Percentiles rank a stretch among this genome's conserved stretches.
Conservation (phyloP, 441 rosid genomes). For the Populus hybrid region DNA sequence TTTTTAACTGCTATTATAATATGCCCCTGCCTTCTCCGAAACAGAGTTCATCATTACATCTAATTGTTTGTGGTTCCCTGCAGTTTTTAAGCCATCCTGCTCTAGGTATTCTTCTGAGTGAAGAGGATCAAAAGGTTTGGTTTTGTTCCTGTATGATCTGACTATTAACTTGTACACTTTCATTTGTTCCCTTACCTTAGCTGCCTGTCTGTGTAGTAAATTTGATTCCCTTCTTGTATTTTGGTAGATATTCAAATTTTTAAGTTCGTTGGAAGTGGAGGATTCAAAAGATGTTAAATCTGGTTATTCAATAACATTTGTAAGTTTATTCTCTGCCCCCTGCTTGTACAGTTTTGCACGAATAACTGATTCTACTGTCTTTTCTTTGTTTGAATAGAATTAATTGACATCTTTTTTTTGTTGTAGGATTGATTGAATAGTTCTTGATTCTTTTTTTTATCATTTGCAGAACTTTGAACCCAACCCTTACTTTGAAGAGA, state of each 20-base stretch:
- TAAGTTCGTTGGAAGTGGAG: slow-evolving; percentile 81
- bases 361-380: not conserved
- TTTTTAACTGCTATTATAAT: not conserved
- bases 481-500: slow-evolving; percentile 88
- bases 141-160: slow-evolving; percentile 3
- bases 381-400: not conserved
- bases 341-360: not conserved
- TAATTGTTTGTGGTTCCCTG: slow-evolving; percentile 15
- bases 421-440: not conserved
- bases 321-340: slow-evolving; percentile 32
- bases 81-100: slow-evolving; percentile 95
- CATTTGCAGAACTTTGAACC: slow-evolving; percentile 58
- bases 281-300: slow-evolving; percentile 79
- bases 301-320: slow-evolving; percentile 46
- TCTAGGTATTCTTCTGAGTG: slow-evolving; percentile 72
- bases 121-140: slow-evolving; percentile 92
- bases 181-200: not conserved
- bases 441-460: not conserved
- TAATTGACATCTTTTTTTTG: not conserved
- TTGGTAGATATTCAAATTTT: slow-evolving; percentile 67
- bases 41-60: not conserved
- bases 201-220: not conserved
- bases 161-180: not conserved
- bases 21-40: not conserved
- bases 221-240: not conserved